Evolutionary conservation across 164 flowering plant species (phyloP).

Genomic region (Malania oleifera): DNA sequence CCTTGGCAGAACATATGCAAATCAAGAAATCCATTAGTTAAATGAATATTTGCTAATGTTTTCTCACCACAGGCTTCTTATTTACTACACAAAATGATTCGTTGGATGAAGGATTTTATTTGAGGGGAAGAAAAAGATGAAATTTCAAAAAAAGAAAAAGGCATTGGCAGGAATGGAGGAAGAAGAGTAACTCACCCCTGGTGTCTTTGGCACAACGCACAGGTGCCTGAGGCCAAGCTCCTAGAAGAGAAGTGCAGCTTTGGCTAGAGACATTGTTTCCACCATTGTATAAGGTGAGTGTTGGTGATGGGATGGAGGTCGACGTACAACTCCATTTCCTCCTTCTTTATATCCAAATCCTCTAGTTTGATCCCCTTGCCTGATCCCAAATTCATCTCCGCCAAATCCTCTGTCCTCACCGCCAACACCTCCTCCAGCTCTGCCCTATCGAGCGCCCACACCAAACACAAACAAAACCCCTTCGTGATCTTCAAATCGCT

Average conservation of each 20-base stretch:
- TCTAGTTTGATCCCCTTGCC: constrained; percentile 82
- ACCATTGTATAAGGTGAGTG: constrained; percentile 86
- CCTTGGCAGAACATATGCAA: constrained; percentile 44
- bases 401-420: too few relatives aligned
- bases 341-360: constrained; percentile 56
- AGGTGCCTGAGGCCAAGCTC: constrained; percentile 81
- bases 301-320: constrained; percentile 95
- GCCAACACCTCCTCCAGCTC: too few relatives aligned
- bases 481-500: too few relatives aligned
- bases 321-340: constrained; percentile 91
- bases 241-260: constrained; percentile 80
- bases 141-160: too few relatives aligned
- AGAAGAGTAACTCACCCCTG: constrained; percentile 48
- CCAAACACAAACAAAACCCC: too few relatives aligned
- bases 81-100: too few relatives aligned
- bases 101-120: too few relatives aligned
- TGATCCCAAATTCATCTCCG: too few relatives aligned
- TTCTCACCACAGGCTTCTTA: too few relatives aligned
- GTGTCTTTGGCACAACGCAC: constrained; percentile 85
- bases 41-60: too few relatives aligned
- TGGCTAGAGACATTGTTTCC: constrained; percentile 95
- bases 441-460: too few relatives aligned
- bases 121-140: neutral
- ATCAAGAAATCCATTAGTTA: neutral
- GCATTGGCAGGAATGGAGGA: neutral